phyloP scores from a whole-genome alignment of 345 rosid genomes.

The Eucalyptus globulus region DNA sequence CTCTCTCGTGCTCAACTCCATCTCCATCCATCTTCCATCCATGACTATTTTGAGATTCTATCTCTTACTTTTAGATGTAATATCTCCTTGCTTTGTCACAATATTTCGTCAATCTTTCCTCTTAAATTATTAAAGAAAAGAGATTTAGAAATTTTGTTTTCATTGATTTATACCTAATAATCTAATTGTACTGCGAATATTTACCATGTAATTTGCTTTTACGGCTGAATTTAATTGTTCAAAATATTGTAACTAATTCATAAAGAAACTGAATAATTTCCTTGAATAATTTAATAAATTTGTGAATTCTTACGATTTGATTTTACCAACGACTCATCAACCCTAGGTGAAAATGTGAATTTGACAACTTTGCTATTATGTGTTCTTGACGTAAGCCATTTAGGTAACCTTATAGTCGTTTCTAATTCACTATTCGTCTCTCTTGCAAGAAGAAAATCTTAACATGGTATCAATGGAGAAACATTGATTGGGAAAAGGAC shows the following conservation, averaged over 20 bases:
- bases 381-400: neutral
- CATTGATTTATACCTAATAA: neutral
- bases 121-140: neutral
- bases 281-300: neutral
- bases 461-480: neutral
- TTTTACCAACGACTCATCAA: neutral
- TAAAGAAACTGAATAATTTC: neutral
- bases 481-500: neutral
- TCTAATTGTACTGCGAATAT: neutral
- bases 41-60: neutral
- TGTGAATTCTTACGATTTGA: neutral
- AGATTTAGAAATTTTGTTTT: neutral
- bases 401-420: neutral
- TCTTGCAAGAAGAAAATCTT: neutral
- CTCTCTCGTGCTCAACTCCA: neutral
- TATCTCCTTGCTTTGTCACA: neutral
- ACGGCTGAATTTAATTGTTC: neutral
- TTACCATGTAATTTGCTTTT: neutral
- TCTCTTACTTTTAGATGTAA: neutral
- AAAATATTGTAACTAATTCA: neutral
- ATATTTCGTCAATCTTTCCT: neutral
- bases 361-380: neutral
- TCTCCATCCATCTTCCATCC: neutral
- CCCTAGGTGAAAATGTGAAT: neutral
- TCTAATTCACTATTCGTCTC: neutral